Percentiles rank a stretch among this genome's conserved stretches.
Evolutionary conservation across 2,329 filamentous ascomycete species (phyloP).

Genomic region (Neofusicoccum cordaticola): DNA sequence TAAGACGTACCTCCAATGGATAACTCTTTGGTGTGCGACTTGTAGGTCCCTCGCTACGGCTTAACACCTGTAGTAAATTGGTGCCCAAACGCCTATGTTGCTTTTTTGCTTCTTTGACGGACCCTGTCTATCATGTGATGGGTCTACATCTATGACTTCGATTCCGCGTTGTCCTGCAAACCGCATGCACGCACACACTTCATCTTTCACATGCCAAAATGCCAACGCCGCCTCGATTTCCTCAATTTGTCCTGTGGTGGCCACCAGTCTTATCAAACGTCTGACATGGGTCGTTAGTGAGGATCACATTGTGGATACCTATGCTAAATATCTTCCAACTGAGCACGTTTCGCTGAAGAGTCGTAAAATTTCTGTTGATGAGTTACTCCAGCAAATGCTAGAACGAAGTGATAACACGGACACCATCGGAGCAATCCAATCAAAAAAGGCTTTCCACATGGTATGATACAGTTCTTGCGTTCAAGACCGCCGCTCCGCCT

Average conservation of each 20-base stretch:
- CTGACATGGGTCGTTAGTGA: no score
- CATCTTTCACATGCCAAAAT: background rate
- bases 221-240: background rate
- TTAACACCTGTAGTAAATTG: background rate
- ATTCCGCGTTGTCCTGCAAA: background rate
- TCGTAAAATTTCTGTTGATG: background rate
- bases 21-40: background rate
- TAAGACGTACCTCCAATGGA: background rate
- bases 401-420: background rate
- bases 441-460: background rate
- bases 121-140: background rate
- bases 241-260: background rate
- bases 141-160: no score
- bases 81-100: background rate
- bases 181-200: background rate
- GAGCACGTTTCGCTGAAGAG: background rate
- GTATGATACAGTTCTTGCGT: slow-evolving; percentile 8
- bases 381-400: background rate
- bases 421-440: background rate
- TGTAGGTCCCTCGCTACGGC: background rate
- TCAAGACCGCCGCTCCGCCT: background rate
- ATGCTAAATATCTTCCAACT: background rate
- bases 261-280: background rate
- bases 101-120: background rate
- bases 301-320: background rate